A percentile compares a stretch with the other conserved stretches of the same genome.
These are phyloP conservation scores for Pseudogymnoascus sp. DNA, from an alignment of 2,329 filamentous ascomycete species.

Conservation along the genomic window DNA sequence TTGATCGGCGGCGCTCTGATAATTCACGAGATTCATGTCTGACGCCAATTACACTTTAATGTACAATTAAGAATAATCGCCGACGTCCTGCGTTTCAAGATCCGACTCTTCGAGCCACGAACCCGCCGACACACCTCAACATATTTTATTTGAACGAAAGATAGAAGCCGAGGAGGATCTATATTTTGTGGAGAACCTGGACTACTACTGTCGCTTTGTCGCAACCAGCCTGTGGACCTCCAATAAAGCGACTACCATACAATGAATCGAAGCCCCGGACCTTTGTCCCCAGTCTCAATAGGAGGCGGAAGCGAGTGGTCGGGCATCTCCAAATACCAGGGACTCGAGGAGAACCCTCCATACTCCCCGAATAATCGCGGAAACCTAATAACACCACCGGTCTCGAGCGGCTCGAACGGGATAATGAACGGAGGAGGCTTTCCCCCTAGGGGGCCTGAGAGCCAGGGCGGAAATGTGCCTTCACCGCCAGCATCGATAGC, in stretches of 20 bases:
- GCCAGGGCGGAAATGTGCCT: constrained; percentile 53
- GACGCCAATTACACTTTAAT: constrained; percentile 5
- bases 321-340: constrained; percentile 58
- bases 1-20: not conserved
- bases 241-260: constrained; percentile 19
- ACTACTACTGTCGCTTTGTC: not conserved
- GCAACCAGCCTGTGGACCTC: not conserved
- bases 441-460: constrained; percentile 35
- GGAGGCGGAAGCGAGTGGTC: constrained; percentile 72
- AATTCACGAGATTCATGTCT: constrained; percentile 5
- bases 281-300: constrained; percentile 74
- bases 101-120: constrained; percentile 1
- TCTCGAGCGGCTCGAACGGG: constrained; percentile 55
- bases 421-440: constrained; percentile 55
- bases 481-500: constrained; percentile 87
- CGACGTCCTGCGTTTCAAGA: constrained; percentile 6
- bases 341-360: constrained; percentile 38
- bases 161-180: not conserved
- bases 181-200: not conserved
- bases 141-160: not conserved
- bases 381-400: constrained; percentile 61
- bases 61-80: constrained; percentile 5
- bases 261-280: constrained; percentile 69
- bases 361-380: constrained; percentile 48
- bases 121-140: not conserved